phyloP scores from a whole-genome alignment of 1,139 yeast genomes.

The Blastobotrys buckinghamii region DNA sequence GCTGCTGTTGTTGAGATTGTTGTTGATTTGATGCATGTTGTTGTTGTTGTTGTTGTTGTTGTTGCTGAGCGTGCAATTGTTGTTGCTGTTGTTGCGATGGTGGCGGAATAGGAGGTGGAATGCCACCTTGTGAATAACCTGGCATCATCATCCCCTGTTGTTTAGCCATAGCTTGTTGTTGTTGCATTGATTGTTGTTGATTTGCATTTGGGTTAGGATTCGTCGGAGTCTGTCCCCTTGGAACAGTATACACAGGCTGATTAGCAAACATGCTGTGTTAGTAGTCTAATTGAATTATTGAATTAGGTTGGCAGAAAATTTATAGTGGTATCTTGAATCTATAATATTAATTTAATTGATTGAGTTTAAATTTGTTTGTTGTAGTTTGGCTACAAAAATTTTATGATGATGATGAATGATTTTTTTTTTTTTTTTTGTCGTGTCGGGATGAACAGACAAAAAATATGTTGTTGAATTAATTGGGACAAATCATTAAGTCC shows the following conservation, averaged over 20 bases:
- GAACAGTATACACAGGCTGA: conserved; percentile 14
- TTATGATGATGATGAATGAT: no score
- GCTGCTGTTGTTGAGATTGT: conserved; percentile 9
- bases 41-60: conserved; percentile 3
- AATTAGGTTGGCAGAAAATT: no score
- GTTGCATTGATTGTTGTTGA: neutral
- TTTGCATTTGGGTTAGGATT: neutral
- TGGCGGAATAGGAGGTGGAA: neutral
- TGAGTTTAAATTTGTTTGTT: no score
- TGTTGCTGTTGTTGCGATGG: conserved; percentile 7
- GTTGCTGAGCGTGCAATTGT: conserved; percentile 7
- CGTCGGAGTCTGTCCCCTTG: conserved; percentile 2
- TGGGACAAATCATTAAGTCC: no score
- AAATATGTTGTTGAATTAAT: no score
- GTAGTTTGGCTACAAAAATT: no score
- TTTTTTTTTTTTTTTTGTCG: no score
- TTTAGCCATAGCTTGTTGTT: conserved; percentile 3
- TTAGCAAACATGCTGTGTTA: conserved; percentile 12
- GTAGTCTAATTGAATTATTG: no score
- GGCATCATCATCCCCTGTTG: neutral
- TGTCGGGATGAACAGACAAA: no score
- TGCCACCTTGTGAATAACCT: neutral
- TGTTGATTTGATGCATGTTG: conserved; percentile 10
- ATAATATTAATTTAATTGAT: no score
- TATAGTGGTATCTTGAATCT: no score